Conservation (phyloP, 257 asterid genomes). For the Gentiana dahurica region DNA sequence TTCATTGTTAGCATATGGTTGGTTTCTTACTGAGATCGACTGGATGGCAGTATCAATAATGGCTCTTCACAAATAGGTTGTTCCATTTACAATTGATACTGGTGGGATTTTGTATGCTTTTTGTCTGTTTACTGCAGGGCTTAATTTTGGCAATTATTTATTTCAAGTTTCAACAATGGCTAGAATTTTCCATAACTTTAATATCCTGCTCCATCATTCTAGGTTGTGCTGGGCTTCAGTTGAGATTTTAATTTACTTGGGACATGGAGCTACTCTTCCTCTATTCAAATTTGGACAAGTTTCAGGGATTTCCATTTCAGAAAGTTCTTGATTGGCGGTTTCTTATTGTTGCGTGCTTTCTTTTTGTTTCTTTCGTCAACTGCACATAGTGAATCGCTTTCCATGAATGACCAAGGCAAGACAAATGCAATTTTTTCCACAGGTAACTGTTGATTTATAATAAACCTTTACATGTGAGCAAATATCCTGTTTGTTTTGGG, state of each 20-base stretch:
- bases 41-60: no score
- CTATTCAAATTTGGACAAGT: slow-evolving; percentile 62
- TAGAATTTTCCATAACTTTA: no score
- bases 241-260: slow-evolving; percentile 37
- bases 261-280: slow-evolving; percentile 84
- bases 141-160: no score
- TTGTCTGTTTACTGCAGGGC: no score
- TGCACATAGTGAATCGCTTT: slow-evolving; percentile 64
- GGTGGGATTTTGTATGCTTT: no score
- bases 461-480: slow-evolving; percentile 48
- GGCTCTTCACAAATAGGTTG: no score
- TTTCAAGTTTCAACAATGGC: no score
- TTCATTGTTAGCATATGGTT: no score
- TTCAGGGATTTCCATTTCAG: slow-evolving; percentile 52
- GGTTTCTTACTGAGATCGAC: no score
- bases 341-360: slow-evolving; percentile 60
- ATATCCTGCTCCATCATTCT: no score
- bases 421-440: slow-evolving; percentile 33
- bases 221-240: slow-evolving; percentile 42
- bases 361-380: slow-evolving; percentile 76
- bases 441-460: slow-evolving; percentile 39
- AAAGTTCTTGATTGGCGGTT: slow-evolving; percentile 86
- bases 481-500: slow-evolving; percentile 5
- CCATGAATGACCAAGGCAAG: slow-evolving; percentile 37
- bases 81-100: no score